Evolutionary conservation across 306 rosid species (phyloP).

Genomic region (Medicago truncatula): MtrunA17r5.0-ANR NC_053046.1:9878001-9878500

Average conservation of each 20-base stretch:
- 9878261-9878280: background rate
- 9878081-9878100: too few relatives aligned
- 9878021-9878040: background rate
- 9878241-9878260: background rate
- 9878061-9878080: too few relatives aligned
- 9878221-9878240: background rate
- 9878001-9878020: background rate
- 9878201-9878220: too few relatives aligned
- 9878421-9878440: slow-evolving; percentile 98
- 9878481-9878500: slow-evolving; percentile 92
- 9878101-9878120: too few relatives aligned
- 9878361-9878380: slow-evolving; percentile 62
- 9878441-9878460: slow-evolving; percentile 71
- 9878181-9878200: too few relatives aligned
- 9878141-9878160: too few relatives aligned
- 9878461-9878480: slow-evolving; percentile 75
- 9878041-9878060: background rate
- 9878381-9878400: slow-evolving; percentile 71
- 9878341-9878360: slow-evolving; percentile 13
- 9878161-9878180: too few relatives aligned
- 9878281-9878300: background rate
- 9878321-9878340: background rate
- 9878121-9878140: too few relatives aligned
- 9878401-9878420: slow-evolving; percentile 74
- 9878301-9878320: background rate